Evolutionary conservation across 192 early-diverging fungal genomes (phyloP), one percentile per base, ranked within the genome.

Genomic region (Mortierella claussenii): DNA sequence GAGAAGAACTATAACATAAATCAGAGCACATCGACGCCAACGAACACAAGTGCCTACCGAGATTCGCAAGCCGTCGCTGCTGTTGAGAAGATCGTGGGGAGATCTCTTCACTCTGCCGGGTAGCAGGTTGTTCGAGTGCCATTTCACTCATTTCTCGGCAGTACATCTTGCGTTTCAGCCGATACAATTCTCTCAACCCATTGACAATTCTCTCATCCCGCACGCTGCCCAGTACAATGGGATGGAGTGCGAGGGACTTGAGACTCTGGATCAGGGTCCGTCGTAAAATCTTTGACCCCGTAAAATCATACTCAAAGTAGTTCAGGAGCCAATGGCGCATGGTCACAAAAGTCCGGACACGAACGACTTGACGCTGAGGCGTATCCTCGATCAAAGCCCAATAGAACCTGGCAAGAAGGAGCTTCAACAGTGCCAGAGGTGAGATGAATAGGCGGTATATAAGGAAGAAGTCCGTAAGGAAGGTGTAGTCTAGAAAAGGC

Each of bases 401-500:
- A 5, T 63, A 59, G 53, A 89, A 89, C 1, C 87, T 80, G 23
- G 85, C 65, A 28, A 87, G 78, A 17, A 89, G 65, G 3, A 89
- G 50, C 50, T 82, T 81, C 45, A 86, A 83, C 18, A 89, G 60
- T 23, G 85, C 78, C 13, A 81, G 44, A 13, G 87, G 84, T 2
- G 84, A 65, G 33, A 89, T 83, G 43, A 89, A 89, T n/a, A 78
- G 70, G 21, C 87, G 84, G 34, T 83, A 89, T 27, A 83, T 87
- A 30, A 89, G 64, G 63, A 89, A 89, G 49, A 89, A 89, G 52
- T 89, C 87, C 24, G 87, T 87, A 55, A 89, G 68, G 32, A 87
- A 86, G 6, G 76, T 80, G 64, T 89, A 87, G 43, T 89, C 87
- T 83, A 59, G 12, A n/a, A n/a, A n/a, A n/a, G n/a, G n/a, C n/a